Conservation (phyloP, 2,329 filamentous ascomycete species). For the Ophiostoma quercus region DNA sequence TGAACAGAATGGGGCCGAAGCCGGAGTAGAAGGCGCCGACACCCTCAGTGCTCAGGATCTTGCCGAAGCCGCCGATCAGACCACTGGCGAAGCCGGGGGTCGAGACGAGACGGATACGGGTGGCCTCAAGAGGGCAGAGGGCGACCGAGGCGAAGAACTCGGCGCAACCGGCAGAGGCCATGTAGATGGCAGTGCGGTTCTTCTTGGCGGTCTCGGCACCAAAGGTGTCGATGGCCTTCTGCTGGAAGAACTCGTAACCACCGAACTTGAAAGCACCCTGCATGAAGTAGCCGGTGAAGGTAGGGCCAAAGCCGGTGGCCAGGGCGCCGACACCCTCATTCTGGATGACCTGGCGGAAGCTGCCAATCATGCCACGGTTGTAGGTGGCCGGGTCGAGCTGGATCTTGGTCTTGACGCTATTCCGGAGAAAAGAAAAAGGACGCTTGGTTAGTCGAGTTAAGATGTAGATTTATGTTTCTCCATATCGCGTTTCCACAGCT, state of each 20-base stretch:
- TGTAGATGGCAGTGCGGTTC: constrained; percentile 69
- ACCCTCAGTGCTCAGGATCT: constrained; percentile 70
- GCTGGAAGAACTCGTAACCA: constrained; percentile 85
- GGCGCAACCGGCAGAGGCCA: constrained; percentile 54
- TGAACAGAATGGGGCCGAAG: constrained; percentile 73
- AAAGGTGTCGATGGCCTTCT: constrained; percentile 68
- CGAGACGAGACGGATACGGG: constrained; percentile 77
- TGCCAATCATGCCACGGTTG: constrained; percentile 73
- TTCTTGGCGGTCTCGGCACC: constrained; percentile 65
- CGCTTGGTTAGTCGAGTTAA: neutral
- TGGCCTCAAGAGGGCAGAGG: constrained; percentile 78
- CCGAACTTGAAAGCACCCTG: constrained; percentile 85
- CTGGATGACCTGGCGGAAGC: constrained; percentile 69
- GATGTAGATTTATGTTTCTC: neutral
- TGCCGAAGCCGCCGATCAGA: constrained; percentile 64
- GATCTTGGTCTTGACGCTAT: constrained; percentile 82
- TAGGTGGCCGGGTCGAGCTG: constrained; percentile 77
- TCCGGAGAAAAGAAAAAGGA: neutral
- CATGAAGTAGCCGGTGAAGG: constrained; percentile 76
- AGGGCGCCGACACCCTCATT: constrained; percentile 73
- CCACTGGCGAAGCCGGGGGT: constrained; percentile 71
- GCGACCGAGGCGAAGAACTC: constrained; percentile 64
- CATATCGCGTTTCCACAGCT: neutral
- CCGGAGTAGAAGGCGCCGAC: constrained; percentile 74
- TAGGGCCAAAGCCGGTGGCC: constrained; percentile 71